phyloP scores from a whole-genome alignment of 306 rosid species.

The Ormosia semicastrata region DNA sequence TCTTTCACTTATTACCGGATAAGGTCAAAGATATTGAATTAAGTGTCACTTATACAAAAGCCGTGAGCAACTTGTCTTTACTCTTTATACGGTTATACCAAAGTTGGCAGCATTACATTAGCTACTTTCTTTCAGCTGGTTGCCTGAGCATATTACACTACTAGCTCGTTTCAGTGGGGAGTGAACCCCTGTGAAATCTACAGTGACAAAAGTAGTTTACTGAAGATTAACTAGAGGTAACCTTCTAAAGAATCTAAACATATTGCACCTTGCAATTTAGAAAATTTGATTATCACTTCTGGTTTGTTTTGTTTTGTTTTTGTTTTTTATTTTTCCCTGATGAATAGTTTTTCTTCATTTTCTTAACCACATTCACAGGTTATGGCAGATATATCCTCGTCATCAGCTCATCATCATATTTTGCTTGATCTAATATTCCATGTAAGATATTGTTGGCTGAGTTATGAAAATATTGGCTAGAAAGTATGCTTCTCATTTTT shows the following conservation, averaged over 20 bases:
- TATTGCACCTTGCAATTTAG: not conserved
- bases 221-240: conserved; percentile 77
- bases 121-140: conserved; percentile 63
- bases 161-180: conserved; percentile 92
- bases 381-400: conserved; percentile 63
- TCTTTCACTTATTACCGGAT: no score
- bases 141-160: conserved; percentile 88
- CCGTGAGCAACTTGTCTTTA: no score
- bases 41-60: no score
- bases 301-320: not conserved
- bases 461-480: conserved; percentile 24
- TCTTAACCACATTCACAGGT: conserved; percentile 39
- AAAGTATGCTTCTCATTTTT: not conserved
- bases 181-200: conserved; percentile 50
- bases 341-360: not conserved
- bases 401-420: conserved; percentile 35
- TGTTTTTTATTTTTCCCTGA: not conserved
- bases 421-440: conserved; percentile 52
- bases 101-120: not conserved
- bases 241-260: not conserved
- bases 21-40: no score
- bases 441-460: conserved; percentile 8
- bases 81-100: no score
- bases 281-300: not conserved
- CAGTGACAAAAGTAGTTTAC: conserved; percentile 73